phyloP scores from a whole-genome alignment of 495 filamentous ascomycete species.

The Eremomyces bilateralis region DNA sequence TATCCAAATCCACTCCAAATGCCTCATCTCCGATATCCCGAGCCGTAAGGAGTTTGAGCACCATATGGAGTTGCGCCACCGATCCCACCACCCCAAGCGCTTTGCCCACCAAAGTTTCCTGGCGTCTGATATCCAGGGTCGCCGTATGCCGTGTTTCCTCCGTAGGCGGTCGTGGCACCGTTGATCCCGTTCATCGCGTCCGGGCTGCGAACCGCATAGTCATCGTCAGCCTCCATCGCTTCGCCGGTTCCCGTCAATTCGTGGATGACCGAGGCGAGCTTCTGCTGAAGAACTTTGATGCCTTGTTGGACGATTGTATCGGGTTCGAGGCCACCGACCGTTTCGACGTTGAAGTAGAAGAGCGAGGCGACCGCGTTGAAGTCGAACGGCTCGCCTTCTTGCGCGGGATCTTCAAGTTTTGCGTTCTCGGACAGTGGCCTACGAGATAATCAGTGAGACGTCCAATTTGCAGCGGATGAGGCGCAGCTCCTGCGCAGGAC shows the following conservation, averaged over 20 bases:
- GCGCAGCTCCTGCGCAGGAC: too few species aligned
- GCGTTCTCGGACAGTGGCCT: conserved; percentile 79
- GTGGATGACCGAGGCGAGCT: conserved; percentile 68
- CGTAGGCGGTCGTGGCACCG: neutral
- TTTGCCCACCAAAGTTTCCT: too few species aligned
- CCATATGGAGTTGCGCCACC: neutral
- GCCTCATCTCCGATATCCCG: too few species aligned
- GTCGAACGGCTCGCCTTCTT: conserved; percentile 69
- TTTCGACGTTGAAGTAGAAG: conserved; percentile 90
- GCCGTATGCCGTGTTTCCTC: neutral
- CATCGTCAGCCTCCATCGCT: conserved; percentile 27
- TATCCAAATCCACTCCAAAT: too few species aligned
- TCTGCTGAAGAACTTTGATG: conserved; percentile 72
- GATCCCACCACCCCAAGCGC: conserved; percentile 1
- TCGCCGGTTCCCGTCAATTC: conserved; percentile 32
- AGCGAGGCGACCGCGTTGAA: conserved; percentile 64
- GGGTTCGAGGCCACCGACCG: conserved; percentile 65
- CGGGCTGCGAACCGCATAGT: neutral
- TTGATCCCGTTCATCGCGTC: neutral
- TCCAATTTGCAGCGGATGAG: too few species aligned
- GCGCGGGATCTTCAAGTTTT: conserved; percentile 60
- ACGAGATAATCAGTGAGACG: too few species aligned
- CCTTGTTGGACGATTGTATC: conserved; percentile 73
- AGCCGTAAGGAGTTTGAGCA: neutral
- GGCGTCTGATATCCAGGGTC: too few species aligned